phyloP scores from a whole-genome alignment of 2,329 filamentous ascomycete genomes.

The Alternaria triticimaculans region DNA sequence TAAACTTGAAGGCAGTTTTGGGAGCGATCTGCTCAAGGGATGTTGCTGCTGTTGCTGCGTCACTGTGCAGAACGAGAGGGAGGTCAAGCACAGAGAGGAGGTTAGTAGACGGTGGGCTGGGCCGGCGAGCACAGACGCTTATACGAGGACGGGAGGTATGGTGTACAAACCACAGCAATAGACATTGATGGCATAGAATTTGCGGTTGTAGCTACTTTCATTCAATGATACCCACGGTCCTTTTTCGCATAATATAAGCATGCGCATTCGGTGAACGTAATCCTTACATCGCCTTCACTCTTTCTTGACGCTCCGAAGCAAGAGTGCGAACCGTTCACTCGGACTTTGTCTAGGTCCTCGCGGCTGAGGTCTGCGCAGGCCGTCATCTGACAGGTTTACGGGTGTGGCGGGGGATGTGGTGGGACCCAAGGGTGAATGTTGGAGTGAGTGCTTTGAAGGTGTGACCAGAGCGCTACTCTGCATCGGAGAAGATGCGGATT shows the following conservation, averaged over 20 bases:
- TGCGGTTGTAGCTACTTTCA: not conserved
- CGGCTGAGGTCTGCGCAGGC: not conserved
- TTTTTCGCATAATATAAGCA: not conserved
- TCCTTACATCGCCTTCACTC: too few relatives aligned
- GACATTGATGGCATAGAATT: not conserved
- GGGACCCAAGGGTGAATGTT: not conserved
- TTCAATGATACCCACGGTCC: conserved; percentile 15
- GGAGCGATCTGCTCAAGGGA: conserved; percentile 43
- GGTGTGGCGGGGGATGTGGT: not conserved
- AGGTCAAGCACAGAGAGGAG: conserved; percentile 55
- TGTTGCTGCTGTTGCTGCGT: conserved; percentile 53
- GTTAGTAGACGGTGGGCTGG: conserved; percentile 46
- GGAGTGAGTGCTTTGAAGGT: not conserved
- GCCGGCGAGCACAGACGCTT: conserved; percentile 44
- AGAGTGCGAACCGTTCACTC: not conserved
- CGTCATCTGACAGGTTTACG: not conserved
- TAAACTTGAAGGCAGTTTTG: conserved; percentile 49
- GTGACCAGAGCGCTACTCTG: not conserved
- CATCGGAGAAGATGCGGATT: too few relatives aligned
- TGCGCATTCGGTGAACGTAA: not conserved
- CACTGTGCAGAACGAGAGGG: conserved; percentile 54
- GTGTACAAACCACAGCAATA: conserved; percentile 45
- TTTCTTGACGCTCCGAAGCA: too few relatives aligned
- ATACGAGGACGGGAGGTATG: conserved; percentile 41
- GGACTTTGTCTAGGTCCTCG: not conserved